A percentile compares a stretch with the other conserved stretches of the same genome.
phyloP scores from a whole-genome alignment of 148 eudicot genomes.

The Silene uniflora region DNA sequence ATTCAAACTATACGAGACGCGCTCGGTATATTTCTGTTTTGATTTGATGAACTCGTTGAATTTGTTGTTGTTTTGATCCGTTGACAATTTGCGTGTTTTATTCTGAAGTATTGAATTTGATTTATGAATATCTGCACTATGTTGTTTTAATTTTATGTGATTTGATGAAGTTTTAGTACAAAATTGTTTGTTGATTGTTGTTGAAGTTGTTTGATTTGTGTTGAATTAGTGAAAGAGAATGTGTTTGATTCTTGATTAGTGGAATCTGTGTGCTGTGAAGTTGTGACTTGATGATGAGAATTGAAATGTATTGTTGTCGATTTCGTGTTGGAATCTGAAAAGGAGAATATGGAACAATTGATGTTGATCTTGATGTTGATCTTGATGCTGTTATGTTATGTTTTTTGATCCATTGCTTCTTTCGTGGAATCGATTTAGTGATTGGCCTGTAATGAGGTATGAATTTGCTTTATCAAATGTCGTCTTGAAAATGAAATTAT shows the following conservation, averaged over 20 bases:
- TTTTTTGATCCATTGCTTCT: neutral
- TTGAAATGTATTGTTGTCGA: neutral
- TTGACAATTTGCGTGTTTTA: no score
- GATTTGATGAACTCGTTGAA: neutral
- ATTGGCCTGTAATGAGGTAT: neutral
- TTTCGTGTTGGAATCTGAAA: neutral
- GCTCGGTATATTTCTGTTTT: conserved; percentile 54
- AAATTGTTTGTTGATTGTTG: neutral
- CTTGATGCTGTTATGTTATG: neutral
- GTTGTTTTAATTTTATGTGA: neutral
- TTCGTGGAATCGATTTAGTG: neutral
- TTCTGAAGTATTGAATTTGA: no score
- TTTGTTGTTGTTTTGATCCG: neutral
- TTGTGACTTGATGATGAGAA: neutral
- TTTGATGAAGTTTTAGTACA: neutral
- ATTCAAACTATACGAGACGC: conserved; percentile 87
- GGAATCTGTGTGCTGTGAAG: neutral
- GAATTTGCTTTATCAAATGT: neutral
- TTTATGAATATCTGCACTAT: neutral
- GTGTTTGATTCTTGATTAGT: neutral
- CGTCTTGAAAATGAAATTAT: neutral
- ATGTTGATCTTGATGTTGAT: neutral
- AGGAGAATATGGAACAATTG: neutral
- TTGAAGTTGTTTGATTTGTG: neutral
- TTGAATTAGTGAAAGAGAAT: neutral